These are phyloP conservation scores for Cercospora sojina DNA, from an alignment of 2,329 filamentous ascomycete species.

Conservation along the genomic window DNA sequence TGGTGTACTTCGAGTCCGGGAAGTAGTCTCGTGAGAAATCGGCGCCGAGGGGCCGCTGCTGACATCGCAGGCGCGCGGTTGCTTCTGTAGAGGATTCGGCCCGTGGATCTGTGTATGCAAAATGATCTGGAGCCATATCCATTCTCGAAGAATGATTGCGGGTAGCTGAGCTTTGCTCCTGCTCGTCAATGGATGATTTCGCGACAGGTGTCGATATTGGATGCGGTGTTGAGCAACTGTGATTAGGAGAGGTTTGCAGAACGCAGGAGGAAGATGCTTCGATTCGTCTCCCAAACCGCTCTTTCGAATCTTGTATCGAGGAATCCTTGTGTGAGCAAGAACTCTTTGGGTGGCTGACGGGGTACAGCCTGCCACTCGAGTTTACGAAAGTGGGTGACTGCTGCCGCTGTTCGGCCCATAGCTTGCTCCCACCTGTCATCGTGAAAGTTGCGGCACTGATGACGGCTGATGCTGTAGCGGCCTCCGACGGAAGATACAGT, in stretches of 20 bases:
- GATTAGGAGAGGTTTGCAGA: neutral
- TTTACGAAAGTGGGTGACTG: neutral
- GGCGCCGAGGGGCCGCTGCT: neutral
- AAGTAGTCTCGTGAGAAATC: neutral
- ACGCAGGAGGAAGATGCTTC: neutral
- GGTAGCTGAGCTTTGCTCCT: neutral
- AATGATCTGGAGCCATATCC: conserved; percentile 7
- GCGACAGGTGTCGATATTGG: neutral
- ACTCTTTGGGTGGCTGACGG: neutral
- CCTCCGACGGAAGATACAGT: neutral
- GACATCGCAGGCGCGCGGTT: neutral
- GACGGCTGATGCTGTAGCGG: neutral
- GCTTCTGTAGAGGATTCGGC: conserved; percentile 11
- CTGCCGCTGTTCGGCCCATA: neutral
- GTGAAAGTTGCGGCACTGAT: neutral
- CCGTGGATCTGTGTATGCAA: conserved; percentile 10
- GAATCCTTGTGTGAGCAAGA: neutral
- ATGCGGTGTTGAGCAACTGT: neutral
- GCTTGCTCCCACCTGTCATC: neutral
- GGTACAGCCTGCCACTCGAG: conserved; percentile 12
- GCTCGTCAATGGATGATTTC: neutral
- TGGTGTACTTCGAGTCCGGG: neutral
- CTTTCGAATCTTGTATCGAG: neutral
- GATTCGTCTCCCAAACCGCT: neutral
- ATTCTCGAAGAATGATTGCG: neutral